These are phyloP conservation scores for Capronia coronata DNA, from an alignment of 2,329 filamentous ascomycete genomes.

Conservation along the genomic window DNA sequence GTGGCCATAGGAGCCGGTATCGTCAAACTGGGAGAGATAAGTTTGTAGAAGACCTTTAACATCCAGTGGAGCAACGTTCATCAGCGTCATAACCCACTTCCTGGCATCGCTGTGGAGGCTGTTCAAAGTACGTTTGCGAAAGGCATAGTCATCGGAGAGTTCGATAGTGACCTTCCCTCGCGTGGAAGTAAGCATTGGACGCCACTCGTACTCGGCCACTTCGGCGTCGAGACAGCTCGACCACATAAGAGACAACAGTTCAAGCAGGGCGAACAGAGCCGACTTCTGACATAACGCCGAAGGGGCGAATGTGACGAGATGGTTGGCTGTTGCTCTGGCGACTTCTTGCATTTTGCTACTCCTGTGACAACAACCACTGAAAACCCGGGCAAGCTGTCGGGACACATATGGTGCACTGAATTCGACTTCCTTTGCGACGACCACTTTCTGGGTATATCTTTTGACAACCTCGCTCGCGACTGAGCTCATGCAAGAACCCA, in stretches of 20 bases:
- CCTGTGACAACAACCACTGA: conserved; percentile 86
- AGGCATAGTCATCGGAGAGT: conserved; percentile 85
- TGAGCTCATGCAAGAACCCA: conserved; percentile 57
- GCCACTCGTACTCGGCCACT: conserved; percentile 86
- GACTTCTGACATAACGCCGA: conserved; percentile 84
- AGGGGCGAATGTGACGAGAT: conserved; percentile 75
- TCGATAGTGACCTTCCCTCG: conserved; percentile 76
- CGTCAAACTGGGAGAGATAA: conserved; percentile 89
- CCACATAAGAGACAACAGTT: conserved; percentile 92
- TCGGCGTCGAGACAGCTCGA: conserved; percentile 88
- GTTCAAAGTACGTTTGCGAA: conserved; percentile 72
- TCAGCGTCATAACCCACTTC: conserved; percentile 70
- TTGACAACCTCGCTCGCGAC: conserved; percentile 65
- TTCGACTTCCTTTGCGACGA: conserved; percentile 62
- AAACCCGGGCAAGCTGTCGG: conserved; percentile 71
- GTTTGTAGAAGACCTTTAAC: conserved; percentile 90
- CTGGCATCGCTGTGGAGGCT: conserved; percentile 70
- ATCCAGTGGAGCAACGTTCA: conserved; percentile 82
- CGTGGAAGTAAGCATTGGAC: conserved; percentile 69
- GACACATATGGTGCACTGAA: conserved; percentile 93
- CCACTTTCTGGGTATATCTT: conserved; percentile 69
- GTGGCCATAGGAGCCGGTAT: conserved; percentile 84
- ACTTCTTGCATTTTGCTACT: conserved; percentile 87
- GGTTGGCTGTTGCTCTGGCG: conserved; percentile 74
- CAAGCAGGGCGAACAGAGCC: conserved; percentile 85